These are phyloP conservation scores for Fusarium anguioides DNA, from an alignment of 2,329 filamentous ascomycete species.

Conservation along the genomic window DNA sequence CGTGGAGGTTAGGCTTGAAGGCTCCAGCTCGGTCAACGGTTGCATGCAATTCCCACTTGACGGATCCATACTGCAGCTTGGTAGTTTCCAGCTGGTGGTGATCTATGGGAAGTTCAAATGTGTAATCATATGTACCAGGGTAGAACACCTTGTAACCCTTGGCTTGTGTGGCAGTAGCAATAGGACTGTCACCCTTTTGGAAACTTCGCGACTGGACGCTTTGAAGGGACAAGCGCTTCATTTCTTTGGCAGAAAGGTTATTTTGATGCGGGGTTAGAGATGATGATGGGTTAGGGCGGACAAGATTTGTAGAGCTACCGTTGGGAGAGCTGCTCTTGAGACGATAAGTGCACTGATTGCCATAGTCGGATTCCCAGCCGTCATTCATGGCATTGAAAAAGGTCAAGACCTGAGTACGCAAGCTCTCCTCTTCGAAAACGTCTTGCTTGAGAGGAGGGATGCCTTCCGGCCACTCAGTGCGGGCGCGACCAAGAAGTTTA, in stretches of 20 bases:
- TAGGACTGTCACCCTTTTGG: constrained; percentile 77
- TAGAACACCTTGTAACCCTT: constrained; percentile 90
- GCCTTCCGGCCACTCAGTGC: constrained; percentile 96
- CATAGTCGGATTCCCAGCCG: constrained; percentile 69
- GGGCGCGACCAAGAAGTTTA: constrained; percentile 84
- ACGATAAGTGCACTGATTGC: constrained; percentile 70
- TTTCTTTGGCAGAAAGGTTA: constrained; percentile 58
- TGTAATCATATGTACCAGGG: constrained; percentile 73
- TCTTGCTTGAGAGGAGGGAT: constrained; percentile 90
- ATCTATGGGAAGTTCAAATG: constrained; percentile 90
- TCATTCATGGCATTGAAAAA: constrained; percentile 87
- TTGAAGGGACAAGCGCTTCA: constrained; percentile 79
- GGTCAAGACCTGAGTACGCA: constrained; percentile 88
- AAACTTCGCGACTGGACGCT: constrained; percentile 88
- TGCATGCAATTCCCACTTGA: constrained; percentile 89
- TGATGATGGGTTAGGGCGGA: constrained; percentile 32
- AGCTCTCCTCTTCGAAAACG: constrained; percentile 82
- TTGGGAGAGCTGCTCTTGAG: constrained; percentile 55
- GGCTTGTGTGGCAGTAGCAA: constrained; percentile 66
- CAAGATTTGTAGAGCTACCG: constrained; percentile 50
- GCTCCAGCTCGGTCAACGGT: constrained; percentile 87
- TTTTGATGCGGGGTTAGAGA: constrained; percentile 42
- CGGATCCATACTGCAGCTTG: constrained; percentile 84
- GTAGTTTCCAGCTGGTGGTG: constrained; percentile 90
- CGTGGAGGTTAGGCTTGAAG: constrained; percentile 88